Evolutionary conservation across 176 grass and related monocot genomes (phyloP), one percentile per base, ranked within the genome.

Genomic region (Avena eriantha): DNA sequence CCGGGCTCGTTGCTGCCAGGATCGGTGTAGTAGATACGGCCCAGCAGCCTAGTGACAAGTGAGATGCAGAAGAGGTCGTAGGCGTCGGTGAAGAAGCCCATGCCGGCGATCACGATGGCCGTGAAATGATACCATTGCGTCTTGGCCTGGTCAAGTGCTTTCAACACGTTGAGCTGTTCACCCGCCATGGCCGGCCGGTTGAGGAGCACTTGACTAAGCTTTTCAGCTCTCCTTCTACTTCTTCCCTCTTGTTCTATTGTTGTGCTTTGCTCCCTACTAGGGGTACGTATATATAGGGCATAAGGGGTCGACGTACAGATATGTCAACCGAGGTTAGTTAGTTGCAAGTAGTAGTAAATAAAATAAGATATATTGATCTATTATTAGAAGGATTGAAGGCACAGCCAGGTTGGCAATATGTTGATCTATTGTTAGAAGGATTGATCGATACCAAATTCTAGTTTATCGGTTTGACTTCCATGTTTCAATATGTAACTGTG

Each of bases 71-170:
- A 97, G 3, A 97, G 81, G 31, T 97, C 95, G 74, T 97, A 97
- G 0, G 95, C 95, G 35, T 97, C 95, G 3, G 95, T 97, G 75
- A 97, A 97, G 86, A 97, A 97, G 0, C 95, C 95, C 92, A 94
- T 94, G 10, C 95, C 95, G 18, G 95, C 95, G 67, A 97, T 91
- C 2, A 97, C 84, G 35, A 97, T 89, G 23, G 92, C 88, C 82
- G 54, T 84, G 91, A 97, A 97, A 33, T 97, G 95, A 81, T 97
- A 97, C 77, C 78, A 82, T 9, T 97, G 94, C 12, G 94, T 97
- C 87, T 81, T 94, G 11, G 95, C 95, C 12, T 14, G 12, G 26
- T 65, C 61, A 0, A 65, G 24, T 0, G 61, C 24, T 16, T 65
- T 65, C 61, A 65, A 3, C 24, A 65, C 61, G 61, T 65, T 65